phyloP scores from a whole-genome alignment of 306 rosid genomes.

The Parietaria judaica region DNA sequence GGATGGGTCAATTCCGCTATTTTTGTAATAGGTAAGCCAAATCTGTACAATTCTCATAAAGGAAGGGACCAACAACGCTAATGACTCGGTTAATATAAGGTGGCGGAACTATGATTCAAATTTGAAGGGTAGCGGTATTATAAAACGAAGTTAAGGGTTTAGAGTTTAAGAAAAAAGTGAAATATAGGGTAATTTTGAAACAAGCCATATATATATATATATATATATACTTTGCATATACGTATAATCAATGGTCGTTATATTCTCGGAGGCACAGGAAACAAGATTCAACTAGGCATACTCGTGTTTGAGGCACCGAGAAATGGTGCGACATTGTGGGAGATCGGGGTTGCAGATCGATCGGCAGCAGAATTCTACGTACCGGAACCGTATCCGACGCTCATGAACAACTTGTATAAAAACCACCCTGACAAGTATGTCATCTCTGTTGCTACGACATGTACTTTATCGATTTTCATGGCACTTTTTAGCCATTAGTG shows the following conservation, averaged over 20 bases:
- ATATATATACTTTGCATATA: background rate
- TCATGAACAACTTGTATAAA: conserved; percentile 30
- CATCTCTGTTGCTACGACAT: background rate
- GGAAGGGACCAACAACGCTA: too few species aligned
- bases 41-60: too few species aligned
- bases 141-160: too few species aligned
- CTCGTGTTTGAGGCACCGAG: conserved; percentile 59
- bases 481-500: too few species aligned
- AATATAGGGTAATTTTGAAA: background rate
- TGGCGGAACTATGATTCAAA: too few species aligned
- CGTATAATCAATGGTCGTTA: background rate
- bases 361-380: conserved; percentile 53
- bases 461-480: too few species aligned
- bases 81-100: too few species aligned
- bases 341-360: conserved; percentile 84
- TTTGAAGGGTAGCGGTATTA: too few species aligned
- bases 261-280: conserved; percentile 25
- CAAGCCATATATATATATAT: background rate
- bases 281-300: conserved; percentile 18
- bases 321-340: conserved; percentile 79
- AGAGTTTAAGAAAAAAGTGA: too few species aligned
- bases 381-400: conserved; percentile 47
- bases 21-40: too few species aligned
- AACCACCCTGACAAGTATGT: conserved; percentile 28
- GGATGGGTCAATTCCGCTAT: too few species aligned